Conservation (phyloP, 495 filamentous ascomycete species). For the Rostrohypoxylon terebratum region DNA sequence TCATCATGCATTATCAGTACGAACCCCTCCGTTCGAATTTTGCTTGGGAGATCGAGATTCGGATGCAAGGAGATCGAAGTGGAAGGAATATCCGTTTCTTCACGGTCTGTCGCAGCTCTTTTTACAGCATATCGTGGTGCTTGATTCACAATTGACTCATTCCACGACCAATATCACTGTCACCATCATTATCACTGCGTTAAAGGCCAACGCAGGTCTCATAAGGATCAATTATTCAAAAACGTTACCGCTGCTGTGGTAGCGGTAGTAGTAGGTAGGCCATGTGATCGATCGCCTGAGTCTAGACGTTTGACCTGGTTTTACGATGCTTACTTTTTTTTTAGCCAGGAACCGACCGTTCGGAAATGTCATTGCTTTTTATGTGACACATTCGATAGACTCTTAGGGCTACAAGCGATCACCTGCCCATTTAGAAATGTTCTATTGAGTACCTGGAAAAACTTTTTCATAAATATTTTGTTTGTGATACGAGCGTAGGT, state of each 20-base stretch:
- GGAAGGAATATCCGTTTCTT: conserved; percentile 10
- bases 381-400: conserved; percentile 9
- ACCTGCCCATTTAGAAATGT: background rate
- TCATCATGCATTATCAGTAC: conserved; percentile 7
- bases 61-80: conserved; percentile 8
- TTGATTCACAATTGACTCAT: background rate
- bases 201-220: background rate
- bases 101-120: conserved; percentile 1
- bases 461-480: background rate
- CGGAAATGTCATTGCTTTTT: conserved; percentile 14
- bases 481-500: background rate
- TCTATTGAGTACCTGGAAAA: background rate
- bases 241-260: background rate
- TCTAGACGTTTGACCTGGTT: background rate
- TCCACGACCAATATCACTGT: conserved; percentile 2
- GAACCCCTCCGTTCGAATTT: background rate
- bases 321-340: background rate
- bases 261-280: background rate
- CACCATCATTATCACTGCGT: background rate
- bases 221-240: conserved; percentile 15
- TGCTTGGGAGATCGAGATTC: conserved; percentile 25
- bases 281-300: background rate
- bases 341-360: conserved; percentile 3
- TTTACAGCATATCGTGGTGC: conserved; percentile 2
- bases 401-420: background rate